Base-by-base conservation (phyloP, 2,329 filamentous ascomycete genomes). In the Coleophoma eucalyptorum region DNA sequence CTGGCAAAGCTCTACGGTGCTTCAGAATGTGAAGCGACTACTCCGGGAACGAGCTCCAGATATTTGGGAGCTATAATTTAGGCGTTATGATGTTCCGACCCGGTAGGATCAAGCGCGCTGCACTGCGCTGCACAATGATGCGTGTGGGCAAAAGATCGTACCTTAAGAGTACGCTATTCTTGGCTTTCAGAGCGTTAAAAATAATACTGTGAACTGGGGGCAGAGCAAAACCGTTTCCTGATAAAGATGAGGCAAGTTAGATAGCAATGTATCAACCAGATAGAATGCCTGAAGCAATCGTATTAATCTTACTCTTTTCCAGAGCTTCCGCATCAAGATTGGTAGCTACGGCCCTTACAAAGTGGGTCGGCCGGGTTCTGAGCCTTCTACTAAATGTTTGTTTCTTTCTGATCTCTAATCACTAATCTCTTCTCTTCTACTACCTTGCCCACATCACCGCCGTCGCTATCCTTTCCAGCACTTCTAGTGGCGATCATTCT, bases 401-500 rank as follows among this genome's bases (percentile, higher is more conserved):
- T 26, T 26, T 26, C 26, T 26, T 26, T 26, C 26, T 26, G 26
- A 26, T 26, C 26, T 3, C 6, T 26, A 26, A 26, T 26, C 26
- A 7, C 26, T 26, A 26, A 26, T 26, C 26, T 26, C 26, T 26
- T 26, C 26, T 46, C 26, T 20, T 15, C 43, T 54, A 44, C 16
- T 42, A 21, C 19, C n/a, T 19, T 19, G 37, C n/a, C 26, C 13
- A 55, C 33, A 42, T 33, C 35, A 48, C 46, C 51, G 49, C 51
- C 4, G 26, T 26, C 44, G 40, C 38, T 45, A 50, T 47, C 20
- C 43, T 12, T 26, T 12, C 32, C 40, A 8, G 7, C n/a, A 33
- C 20, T n/a, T 21, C 34, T 19, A 33, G 16, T 26, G 26, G 10
- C 4, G 26, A 8, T 26, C 5, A 26, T 26, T 26, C 6, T 26